Evolutionary conservation across 2,329 filamentous ascomycete species (phyloP).

Genomic region (Colletotrichum somersetense): DNA sequence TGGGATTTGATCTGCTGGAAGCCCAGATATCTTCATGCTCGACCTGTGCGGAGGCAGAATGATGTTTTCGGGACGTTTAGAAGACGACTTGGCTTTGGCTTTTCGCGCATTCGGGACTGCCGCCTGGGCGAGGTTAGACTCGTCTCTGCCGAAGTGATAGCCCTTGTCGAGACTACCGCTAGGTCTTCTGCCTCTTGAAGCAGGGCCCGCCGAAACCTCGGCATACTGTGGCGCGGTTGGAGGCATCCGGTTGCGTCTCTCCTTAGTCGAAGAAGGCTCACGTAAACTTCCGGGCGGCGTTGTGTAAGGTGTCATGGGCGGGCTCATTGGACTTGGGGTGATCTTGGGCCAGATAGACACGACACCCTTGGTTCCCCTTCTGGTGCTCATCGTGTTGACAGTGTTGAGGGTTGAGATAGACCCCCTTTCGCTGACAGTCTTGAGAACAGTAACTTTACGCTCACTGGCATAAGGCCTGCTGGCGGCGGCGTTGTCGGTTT

Average conservation of each 20-base stretch:
- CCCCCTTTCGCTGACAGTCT: constrained; percentile 54
- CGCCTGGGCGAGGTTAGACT: neutral
- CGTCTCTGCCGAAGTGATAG: neutral
- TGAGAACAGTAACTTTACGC: constrained; percentile 48
- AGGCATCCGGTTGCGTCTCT: constrained; percentile 14
- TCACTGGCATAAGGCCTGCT: constrained; percentile 43
- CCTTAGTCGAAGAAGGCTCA: constrained; percentile 17
- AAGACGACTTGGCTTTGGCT: neutral
- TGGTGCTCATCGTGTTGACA: constrained; percentile 23
- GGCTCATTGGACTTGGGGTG: constrained; percentile 33
- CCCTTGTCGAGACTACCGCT: constrained; percentile 24
- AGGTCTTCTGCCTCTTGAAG: constrained; percentile 26
- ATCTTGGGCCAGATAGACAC: constrained; percentile 42
- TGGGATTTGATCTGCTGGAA: neutral
- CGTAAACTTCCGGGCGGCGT: constrained; percentile 37
- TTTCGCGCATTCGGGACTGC: neutral
- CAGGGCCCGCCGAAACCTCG: constrained; percentile 33
- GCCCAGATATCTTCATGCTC: constrained; percentile 17
- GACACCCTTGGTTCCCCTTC: constrained; percentile 27
- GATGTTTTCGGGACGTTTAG: constrained; percentile 33
- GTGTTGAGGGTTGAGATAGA: constrained; percentile 43
- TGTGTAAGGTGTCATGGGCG: constrained; percentile 38
- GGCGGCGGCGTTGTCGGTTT: constrained; percentile 29
- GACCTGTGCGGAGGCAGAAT: constrained; percentile 20
- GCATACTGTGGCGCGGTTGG: constrained; percentile 30